A percentile compares a stretch with the other conserved stretches of the same genome.
Conservation (phyloP, 2,329 filamentous ascomycete species). For the Coniella vitis region DNA sequence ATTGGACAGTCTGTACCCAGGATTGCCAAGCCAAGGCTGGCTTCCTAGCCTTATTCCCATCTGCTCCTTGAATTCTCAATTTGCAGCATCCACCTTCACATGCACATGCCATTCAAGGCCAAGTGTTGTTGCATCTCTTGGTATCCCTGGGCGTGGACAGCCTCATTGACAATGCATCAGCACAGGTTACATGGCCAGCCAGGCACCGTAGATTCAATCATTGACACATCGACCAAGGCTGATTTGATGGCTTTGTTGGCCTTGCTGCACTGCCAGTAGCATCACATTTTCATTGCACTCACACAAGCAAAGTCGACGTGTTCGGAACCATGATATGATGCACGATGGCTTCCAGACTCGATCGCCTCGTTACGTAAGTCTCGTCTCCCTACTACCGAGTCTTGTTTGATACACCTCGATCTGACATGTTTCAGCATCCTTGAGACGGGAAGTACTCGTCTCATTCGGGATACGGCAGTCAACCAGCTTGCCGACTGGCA, state of each 20-base stretch:
- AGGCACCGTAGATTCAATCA: not conserved
- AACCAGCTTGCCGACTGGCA: slow-evolving; percentile 97
- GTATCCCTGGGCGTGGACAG: not conserved
- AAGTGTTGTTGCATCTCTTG: too few relatives aligned
- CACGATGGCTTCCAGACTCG: slow-evolving; percentile 62
- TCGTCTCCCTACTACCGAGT: not conserved
- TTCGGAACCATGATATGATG: slow-evolving; percentile 27
- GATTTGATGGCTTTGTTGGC: slow-evolving; percentile 14
- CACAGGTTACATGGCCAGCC: not conserved
- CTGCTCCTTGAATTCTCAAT: not conserved
- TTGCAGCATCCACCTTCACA: not conserved
- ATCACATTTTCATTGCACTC: not conserved
- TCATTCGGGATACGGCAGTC: slow-evolving; percentile 95
- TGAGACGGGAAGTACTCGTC: slow-evolving; percentile 91
- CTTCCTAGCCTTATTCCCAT: not conserved
- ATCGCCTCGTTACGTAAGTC: slow-evolving; percentile 81
- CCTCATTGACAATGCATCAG: not conserved
- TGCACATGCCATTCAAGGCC: not conserved
- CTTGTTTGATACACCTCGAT: not conserved
- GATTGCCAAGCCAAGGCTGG: not conserved
- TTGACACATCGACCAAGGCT: not conserved
- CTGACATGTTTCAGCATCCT: slow-evolving; percentile 57
- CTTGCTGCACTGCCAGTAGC: slow-evolving; percentile 11
- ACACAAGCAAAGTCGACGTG: not conserved
- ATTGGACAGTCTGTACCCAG: not conserved